Evolutionary conservation across 768 basidiomycete genomes (phyloP).

Genomic region (Pleurotus pulmonarius): DNA sequence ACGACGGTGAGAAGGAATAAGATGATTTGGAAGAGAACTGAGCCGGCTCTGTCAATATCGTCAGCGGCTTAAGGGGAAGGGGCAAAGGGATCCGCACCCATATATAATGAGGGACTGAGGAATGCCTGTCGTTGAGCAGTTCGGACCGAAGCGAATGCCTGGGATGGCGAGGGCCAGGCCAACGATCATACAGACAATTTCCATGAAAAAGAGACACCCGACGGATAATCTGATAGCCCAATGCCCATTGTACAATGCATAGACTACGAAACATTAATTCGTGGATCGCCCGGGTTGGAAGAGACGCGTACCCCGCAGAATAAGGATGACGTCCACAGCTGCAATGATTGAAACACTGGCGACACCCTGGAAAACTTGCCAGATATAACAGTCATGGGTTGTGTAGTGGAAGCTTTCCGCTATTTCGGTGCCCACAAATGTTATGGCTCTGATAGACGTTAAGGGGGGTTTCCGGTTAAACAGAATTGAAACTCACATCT

Average conservation of each 20-base stretch:
- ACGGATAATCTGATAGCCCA: slow-evolving; percentile 22
- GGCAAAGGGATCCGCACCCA: background rate
- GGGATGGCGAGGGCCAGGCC: slow-evolving; percentile 26
- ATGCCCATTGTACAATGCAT: slow-evolving; percentile 37
- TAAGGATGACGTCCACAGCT: slow-evolving; percentile 34
- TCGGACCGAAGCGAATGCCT: slow-evolving; percentile 26
- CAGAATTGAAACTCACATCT: slow-evolving; percentile 24
- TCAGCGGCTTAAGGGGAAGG: background rate
- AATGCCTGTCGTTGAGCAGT: slow-evolving; percentile 17
- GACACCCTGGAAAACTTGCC: slow-evolving; percentile 39
- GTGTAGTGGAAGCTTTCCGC: slow-evolving; percentile 33
- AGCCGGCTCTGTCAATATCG: slow-evolving; percentile 3
- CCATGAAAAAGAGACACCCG: slow-evolving; percentile 20
- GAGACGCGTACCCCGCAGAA: slow-evolving; percentile 29
- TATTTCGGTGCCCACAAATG: slow-evolving; percentile 31
- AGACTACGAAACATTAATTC: slow-evolving; percentile 19
- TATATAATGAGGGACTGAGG: background rate
- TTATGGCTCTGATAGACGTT: slow-evolving; percentile 22
- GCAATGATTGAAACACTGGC: slow-evolving; percentile 24
- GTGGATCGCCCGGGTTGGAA: background rate
- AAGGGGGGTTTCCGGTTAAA: background rate
- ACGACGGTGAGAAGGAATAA: background rate
- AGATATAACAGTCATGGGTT: slow-evolving; percentile 36
- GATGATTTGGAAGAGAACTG: slow-evolving; percentile 1
- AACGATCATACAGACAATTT: slow-evolving; percentile 26